Evolutionary conservation across 2,329 filamentous ascomycete genomes (phyloP), one percentile per base, ranked within the genome.

Genomic region (Xylaria sp.): DNA sequence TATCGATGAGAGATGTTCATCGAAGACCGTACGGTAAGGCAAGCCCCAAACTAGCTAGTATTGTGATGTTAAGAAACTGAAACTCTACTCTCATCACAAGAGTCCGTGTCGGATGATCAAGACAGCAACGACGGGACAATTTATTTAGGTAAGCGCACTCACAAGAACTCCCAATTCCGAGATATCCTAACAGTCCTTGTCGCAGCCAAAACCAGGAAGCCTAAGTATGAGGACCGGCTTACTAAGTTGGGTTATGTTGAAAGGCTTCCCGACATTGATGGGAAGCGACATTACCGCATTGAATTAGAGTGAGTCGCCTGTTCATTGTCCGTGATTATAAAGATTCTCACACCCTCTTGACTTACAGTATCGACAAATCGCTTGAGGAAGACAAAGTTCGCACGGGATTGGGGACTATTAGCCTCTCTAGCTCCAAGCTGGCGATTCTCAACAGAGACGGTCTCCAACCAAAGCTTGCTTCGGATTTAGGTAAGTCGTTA

Each of bases 221-320:
- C 49, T 5, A 61, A 71, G 49, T 61, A 62, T 52, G 58, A 62
- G n/a, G 67, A 71, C 48, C 63, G 58, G 39, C 52, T 66, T 31
- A 69, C 59, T 15, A 36, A 25, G 43, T 46, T 69, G 13, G 61
- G 61, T 10, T 62, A 49, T 60, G 49, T 67, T 60, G 39, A 64
- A 51, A 66, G 66, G 52, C 39, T 68, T 52, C 58, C 68, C 8
- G 62, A 68, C 36, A 56, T 68, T 46, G 59, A 66, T 25, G 68
- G 66, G n/a, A 49, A 23, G 39, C 68, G 66, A 43, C 64, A 64
- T 55, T 69, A 71, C 54, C 66, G 48, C 39, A 49, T 69, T 31
- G 56, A 67, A 61, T 39, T 71, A n/a, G 41, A 1, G 69, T 67
- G 33, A 51, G 66, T 20, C 2, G 20, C 23, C 25, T 8, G 1